These are phyloP conservation scores for slime mould (Dictyostelium discoideum) DNA, from an alignment of 78 protist species.

Conservation along the genomic window DNA sequence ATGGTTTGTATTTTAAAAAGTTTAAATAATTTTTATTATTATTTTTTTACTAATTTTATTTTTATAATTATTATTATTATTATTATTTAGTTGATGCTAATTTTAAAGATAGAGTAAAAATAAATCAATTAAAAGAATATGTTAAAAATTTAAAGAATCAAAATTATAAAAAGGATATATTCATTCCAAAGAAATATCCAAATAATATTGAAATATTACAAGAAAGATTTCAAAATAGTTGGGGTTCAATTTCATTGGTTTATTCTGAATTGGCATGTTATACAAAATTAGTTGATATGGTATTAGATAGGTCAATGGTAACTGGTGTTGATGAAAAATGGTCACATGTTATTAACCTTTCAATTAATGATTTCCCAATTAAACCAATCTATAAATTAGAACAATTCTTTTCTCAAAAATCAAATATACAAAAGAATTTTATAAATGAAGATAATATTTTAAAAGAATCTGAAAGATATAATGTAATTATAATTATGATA, in stretches of 20 bases:
- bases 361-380: slow-evolving; percentile 58
- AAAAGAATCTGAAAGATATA: not conserved
- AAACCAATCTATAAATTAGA: not conserved
- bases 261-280: slow-evolving; percentile 32
- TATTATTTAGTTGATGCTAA: slow-evolving; percentile 2
- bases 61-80: not conserved
- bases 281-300: slow-evolving; percentile 41
- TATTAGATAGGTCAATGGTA: not conserved
- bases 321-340: not conserved
- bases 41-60: not conserved
- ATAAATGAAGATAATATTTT: not conserved
- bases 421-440: not conserved
- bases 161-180: not conserved
- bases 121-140: not conserved
- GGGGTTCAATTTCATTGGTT: slow-evolving; percentile 57
- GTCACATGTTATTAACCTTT: slow-evolving; percentile 63
- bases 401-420: not conserved
- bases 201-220: slow-evolving; percentile 15
- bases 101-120: not conserved
- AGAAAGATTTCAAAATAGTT: not conserved
- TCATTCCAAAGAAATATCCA: not conserved
- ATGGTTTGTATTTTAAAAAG: not conserved
- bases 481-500: too few relatives aligned
- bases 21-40: too few relatives aligned
- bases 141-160: not conserved